Percentiles rank a stretch among this genome's conserved stretches.
These are phyloP conservation scores for Aspergillus kassunensis DNA, from an alignment of 495 filamentous ascomycete species.

Conservation along the genomic window DNA sequence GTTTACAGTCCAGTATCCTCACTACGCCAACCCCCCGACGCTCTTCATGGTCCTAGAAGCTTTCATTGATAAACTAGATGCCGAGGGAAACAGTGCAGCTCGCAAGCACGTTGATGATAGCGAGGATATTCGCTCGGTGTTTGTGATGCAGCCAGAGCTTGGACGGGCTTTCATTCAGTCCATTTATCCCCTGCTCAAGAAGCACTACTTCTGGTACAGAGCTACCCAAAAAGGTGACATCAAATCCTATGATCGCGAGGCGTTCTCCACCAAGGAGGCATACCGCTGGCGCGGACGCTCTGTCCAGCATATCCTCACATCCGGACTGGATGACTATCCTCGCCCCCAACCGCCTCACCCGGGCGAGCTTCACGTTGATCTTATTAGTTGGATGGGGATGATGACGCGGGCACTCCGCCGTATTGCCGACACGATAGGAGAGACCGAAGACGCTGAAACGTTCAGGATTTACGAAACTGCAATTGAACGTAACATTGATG, in stretches of 20 bases:
- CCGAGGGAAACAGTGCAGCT: conserved; percentile 27
- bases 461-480: conserved; percentile 70
- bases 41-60: conserved; percentile 83
- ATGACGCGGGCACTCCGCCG: conserved; percentile 78
- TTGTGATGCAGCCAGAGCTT: conserved; percentile 61
- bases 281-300: conserved; percentile 97
- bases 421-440: conserved; percentile 67
- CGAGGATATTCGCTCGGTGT: conserved; percentile 49
- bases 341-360: conserved; percentile 94
- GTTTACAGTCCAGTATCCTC: conserved; percentile 94
- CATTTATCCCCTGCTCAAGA: conserved; percentile 88
- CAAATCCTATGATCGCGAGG: conserved; percentile 83
- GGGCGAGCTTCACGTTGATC: conserved; percentile 91
- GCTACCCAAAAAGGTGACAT: conserved; percentile 88
- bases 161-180: conserved; percentile 70
- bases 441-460: conserved; percentile 68
- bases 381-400: conserved; percentile 95
- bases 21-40: conserved; percentile 98
- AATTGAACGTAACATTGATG: conserved; percentile 84
- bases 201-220: conserved; percentile 92
- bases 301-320: conserved; percentile 79
- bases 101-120: conserved; percentile 19
- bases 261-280: conserved; percentile 79
- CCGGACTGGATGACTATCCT: conserved; percentile 93
- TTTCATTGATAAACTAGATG: conserved; percentile 71